Evolutionary conservation across 352 stramenopile species (phyloP).

Genomic region (Globisporangium paroecandrum): DNA sequence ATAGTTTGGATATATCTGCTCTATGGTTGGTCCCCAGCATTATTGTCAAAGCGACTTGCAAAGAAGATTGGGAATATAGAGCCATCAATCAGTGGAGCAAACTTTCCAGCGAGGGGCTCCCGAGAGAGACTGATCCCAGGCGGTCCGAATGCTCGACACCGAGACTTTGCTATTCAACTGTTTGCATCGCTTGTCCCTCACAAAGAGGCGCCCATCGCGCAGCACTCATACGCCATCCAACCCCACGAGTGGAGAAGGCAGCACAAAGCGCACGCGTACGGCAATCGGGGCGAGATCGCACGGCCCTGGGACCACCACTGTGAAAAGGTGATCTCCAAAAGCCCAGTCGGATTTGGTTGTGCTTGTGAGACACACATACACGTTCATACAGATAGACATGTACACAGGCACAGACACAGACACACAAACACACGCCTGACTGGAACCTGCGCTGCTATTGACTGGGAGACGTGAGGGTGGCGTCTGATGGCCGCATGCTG

Average conservation of each 20-base stretch:
- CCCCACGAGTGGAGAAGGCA: constrained; percentile 9
- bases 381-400: neutral
- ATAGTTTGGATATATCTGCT: constrained; percentile 55
- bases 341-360: constrained; percentile 58
- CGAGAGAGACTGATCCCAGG: constrained; percentile 23
- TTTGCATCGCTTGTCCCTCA: constrained; percentile 89
- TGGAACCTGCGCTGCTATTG: neutral
- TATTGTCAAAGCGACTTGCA: constrained; percentile 83
- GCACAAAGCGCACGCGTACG: constrained; percentile 16
- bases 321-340: constrained; percentile 82
- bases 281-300: constrained; percentile 75
- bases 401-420: too few species aligned
- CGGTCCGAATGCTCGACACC: constrained; percentile 84
- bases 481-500: neutral
- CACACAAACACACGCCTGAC: neutral
- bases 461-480: neutral
- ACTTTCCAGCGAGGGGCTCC: constrained; percentile 48
- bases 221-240: neutral
- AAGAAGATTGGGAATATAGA: constrained; percentile 92
- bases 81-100: constrained; percentile 87
- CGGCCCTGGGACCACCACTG: constrained; percentile 82
- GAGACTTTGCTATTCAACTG: constrained; percentile 89
- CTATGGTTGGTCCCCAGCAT: constrained; percentile 91
- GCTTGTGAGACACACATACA: constrained; percentile 1
- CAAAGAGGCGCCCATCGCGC: constrained; percentile 30